A percentile compares a stretch with the other conserved stretches of the same genome.
Evolutionary conservation across 768 basidiomycete species (phyloP).

Genomic region (Boletus pseudo-olivaceus): DNA sequence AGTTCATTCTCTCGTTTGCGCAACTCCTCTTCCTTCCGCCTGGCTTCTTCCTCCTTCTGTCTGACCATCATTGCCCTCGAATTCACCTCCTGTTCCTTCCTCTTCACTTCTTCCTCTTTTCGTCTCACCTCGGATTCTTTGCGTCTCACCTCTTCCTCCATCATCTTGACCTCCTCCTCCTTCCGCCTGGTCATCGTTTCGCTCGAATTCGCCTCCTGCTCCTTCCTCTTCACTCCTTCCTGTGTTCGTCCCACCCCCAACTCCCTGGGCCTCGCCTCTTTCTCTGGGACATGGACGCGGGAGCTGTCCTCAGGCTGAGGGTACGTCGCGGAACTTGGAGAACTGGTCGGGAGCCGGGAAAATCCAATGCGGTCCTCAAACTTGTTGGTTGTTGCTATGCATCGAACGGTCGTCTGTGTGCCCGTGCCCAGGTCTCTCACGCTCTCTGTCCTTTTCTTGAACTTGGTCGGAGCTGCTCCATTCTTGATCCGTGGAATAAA

Average conservation of each 20-base stretch:
- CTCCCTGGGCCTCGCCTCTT: slow-evolving; percentile 19
- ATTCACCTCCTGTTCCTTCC: too few species aligned
- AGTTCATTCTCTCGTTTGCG: slow-evolving; percentile 27
- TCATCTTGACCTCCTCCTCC: slow-evolving; percentile 27
- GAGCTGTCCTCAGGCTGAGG: neutral
- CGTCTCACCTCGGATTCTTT: slow-evolving; percentile 30
- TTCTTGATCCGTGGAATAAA: slow-evolving; percentile 24
- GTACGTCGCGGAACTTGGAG: neutral
- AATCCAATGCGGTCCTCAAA: neutral
- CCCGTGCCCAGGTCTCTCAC: slow-evolving; percentile 16
- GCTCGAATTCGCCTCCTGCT: slow-evolving; percentile 27
- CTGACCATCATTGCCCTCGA: slow-evolving; percentile 26
- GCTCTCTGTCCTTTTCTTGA: slow-evolving; percentile 22
- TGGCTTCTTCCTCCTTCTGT: slow-evolving; percentile 29
- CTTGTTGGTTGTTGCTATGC: neutral
- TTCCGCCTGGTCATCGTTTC: slow-evolving; percentile 26
- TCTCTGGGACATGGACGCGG: slow-evolving; percentile 18
- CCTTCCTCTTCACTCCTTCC: slow-evolving; percentile 19
- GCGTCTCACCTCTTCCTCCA: slow-evolving; percentile 24
- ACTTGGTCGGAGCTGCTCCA: slow-evolving; percentile 27
- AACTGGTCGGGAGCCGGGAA: neutral
- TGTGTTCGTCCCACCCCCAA: slow-evolving; percentile 19
- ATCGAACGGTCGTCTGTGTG: slow-evolving; percentile 24
- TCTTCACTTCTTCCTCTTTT: slow-evolving; percentile 31
- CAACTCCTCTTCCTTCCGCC: slow-evolving; percentile 26